Evolutionary conservation across 192 early-diverging fungal genomes (phyloP).

Genomic region (Entomortierella beljakovae): DNA sequence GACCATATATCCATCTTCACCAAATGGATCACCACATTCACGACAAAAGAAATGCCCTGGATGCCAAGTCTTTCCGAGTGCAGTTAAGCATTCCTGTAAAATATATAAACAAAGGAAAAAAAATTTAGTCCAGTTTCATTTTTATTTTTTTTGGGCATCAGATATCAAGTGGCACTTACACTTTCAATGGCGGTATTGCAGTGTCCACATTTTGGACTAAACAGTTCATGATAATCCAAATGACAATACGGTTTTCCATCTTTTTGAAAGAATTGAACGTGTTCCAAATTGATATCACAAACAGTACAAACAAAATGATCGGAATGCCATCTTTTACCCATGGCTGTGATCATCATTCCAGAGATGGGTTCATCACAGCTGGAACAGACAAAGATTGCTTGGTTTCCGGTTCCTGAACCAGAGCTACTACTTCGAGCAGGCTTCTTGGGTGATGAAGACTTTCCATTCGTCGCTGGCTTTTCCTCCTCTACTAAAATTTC

Average conservation of each 20-base stretch:
- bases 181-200: slow-evolving; percentile 69
- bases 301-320: slow-evolving; percentile 62
- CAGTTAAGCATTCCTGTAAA: slow-evolving; percentile 54
- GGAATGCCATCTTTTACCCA: slow-evolving; percentile 68
- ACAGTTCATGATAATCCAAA: slow-evolving; percentile 64
- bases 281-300: slow-evolving; percentile 58
- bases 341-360: slow-evolving; percentile 60
- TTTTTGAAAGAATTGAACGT: slow-evolving; percentile 65
- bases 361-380: slow-evolving; percentile 59
- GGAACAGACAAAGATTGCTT: slow-evolving; percentile 37
- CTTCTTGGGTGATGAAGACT: not conserved
- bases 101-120: not conserved
- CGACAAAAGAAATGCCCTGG: slow-evolving; percentile 69
- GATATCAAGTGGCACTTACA: slow-evolving; percentile 50
- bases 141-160: no score
- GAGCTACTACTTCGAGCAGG: not conserved
- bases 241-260: slow-evolving; percentile 67
- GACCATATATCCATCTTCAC: slow-evolving; percentile 62
- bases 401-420: not conserved
- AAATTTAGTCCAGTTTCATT: not conserved
- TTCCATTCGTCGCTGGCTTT: not conserved
- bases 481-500: slow-evolving; percentile 14
- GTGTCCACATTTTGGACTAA: slow-evolving; percentile 66
- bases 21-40: slow-evolving; percentile 66
- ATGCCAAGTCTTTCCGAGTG: slow-evolving; percentile 67